Evolutionary conservation across 306 rosid genomes (phyloP), one percentile per base, ranked within the genome.

Genomic region (Delonix regia): DNA sequence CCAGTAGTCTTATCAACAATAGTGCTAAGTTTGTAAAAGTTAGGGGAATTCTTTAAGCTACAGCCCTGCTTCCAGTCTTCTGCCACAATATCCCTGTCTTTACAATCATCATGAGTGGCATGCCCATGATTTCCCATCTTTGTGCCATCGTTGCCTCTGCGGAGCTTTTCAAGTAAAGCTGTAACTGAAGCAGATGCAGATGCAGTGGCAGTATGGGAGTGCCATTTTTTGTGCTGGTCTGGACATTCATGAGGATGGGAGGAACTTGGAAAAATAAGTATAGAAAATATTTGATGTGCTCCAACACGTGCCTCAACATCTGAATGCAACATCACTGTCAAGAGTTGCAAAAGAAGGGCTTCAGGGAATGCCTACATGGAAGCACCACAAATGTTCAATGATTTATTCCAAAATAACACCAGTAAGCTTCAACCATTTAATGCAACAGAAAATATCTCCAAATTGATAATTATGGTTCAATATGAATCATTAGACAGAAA

Each of bases 131-230:
- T 87, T 75, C 87, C 97, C 2, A 83, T 36, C 63, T 78, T 89
- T 22, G 76, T 16, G 73, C 90, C 89, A 73, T 83, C 92, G 83
- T 84, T 88, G 71, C 88, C 97, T 83, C 85, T 84, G 30, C 96
- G 93, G 69, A 96, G 96, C 83, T 96, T 96, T 80, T 93, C 98
- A 55, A 96, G 99, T 76, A 94, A 88, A 71, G 98, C 93, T 30
- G 94, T 84, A 74, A 96, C 86, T 25, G 99, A 95, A 73, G 96
- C 97, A 81, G 92, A 91, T 51, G 93, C 91, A 52, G 99, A 86
- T 52, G 88, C 89, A 70, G 93, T 76, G 62, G 86, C 87, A 65
- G 90, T 84, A 83, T 81, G 90, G 15, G 94, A 85, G 68, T 86
- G 81, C 92, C 76, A 84, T 74, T 85, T 89, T 65, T 83, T 81